Evolutionary conservation across 768 basidiomycete species (phyloP).

Genomic region (Pisolithus albus): DNA sequence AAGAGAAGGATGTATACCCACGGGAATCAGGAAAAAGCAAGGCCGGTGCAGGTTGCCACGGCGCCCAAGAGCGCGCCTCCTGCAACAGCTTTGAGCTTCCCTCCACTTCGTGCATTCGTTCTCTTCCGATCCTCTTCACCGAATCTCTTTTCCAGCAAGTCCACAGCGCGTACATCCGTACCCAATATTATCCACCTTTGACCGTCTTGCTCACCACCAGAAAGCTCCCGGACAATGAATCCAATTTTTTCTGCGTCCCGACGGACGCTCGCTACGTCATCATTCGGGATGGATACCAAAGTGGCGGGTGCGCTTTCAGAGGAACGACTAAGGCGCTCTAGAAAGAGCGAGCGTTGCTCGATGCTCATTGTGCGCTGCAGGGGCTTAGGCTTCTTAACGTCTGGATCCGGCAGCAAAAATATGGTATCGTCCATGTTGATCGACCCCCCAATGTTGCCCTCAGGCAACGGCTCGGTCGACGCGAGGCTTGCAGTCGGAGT

Average conservation of each 20-base stretch:
- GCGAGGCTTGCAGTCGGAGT: conserved; percentile 39
- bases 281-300: conserved; percentile 41
- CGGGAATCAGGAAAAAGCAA: conserved; percentile 42
- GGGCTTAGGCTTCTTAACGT: conserved; percentile 18
- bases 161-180: conserved; percentile 40
- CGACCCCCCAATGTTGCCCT: conserved; percentile 25
- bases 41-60: conserved; percentile 52
- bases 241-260: conserved; percentile 37
- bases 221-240: conserved; percentile 38
- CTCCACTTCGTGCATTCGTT: conserved; percentile 11
- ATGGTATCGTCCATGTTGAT: conserved; percentile 22
- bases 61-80: conserved; percentile 57
- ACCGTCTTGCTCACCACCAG: conserved; percentile 19
- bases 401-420: conserved; percentile 15
- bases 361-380: conserved; percentile 44
- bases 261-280: conserved; percentile 37
- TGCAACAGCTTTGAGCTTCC: conserved; percentile 40
- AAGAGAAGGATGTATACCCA: not conserved
- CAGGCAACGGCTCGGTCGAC: conserved; percentile 24
- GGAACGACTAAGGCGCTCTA: conserved; percentile 36
- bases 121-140: conserved; percentile 25
- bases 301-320: conserved; percentile 36
- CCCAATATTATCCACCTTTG: conserved; percentile 50
- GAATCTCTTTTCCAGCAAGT: conserved; percentile 24
- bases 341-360: conserved; percentile 46